Evolutionary conservation across 2,329 filamentous ascomycete species (phyloP), one percentile per base, ranked within the genome.

Genomic region (Colletotrichum somersetense): DNA sequence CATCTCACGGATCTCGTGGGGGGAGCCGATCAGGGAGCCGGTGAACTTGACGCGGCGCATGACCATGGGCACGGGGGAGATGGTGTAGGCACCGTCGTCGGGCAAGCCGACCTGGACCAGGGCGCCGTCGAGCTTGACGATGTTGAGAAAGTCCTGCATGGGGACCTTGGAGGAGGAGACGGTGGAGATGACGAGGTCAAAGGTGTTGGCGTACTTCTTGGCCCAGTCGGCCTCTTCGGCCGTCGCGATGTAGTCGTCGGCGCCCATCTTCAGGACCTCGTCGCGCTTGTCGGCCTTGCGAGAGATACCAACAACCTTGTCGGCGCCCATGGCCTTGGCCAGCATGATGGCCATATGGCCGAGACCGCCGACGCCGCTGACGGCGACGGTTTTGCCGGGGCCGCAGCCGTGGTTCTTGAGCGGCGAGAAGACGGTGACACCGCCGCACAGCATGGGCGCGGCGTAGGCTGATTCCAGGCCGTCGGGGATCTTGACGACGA

Each of bases 281-380:
- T 83, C 83, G 56, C 83, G 83, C 83, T 91, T 91, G 67, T 78
- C 80, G 7, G 79, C 80, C 23, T 80, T 85, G 50, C 89, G 85
- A 18, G 87, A 90, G 77, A 91, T 91, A 11, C 86, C 89, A 10
- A 90, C 86, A 16, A 91, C 87, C 57, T 85, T 84, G 61, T 91
- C 88, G n/a, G 87, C 89, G 12, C 88, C 89, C 14, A 94, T 80
- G 1, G 91, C 91, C 79, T 89, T 91, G 1, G 92, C 91, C 75
- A 90, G 92, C 52, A 92, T 80, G 12, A 94, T 81, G 5, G 89
- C 92, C 75, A 93, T 90, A 80, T 94, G 91, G 0, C 91, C 91
- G 1, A 93, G 80, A 2, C 91, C 91, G 10, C 91, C 91, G 18
- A 93, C 83, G 2, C 91, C 91, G 26, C 93, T 83, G 72, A 93